Percentiles rank a stretch among this genome's conserved stretches.
These are phyloP conservation scores for Solanum pimpinellifolium DNA, from an alignment of 257 asterid species.

Conservation along the genomic window DNA sequence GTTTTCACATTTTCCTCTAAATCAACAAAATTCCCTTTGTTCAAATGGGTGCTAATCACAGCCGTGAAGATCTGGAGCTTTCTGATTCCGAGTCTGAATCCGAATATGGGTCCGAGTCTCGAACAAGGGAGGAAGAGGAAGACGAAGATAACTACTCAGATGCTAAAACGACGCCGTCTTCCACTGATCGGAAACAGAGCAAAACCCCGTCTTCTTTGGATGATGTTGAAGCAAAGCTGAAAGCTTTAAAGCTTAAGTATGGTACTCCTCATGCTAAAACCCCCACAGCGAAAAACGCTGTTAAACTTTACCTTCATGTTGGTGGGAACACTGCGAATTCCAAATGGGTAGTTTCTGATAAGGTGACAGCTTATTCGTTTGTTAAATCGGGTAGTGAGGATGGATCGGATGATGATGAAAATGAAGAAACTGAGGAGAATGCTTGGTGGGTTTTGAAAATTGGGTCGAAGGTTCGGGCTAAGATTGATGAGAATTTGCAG, in stretches of 20 bases:
- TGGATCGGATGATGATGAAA: conserved; percentile 37
- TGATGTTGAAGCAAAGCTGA: conserved; percentile 66
- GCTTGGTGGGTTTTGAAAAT: conserved; percentile 57
- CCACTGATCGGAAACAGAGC: conserved; percentile 24
- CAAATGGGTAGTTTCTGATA: conserved; percentile 67
- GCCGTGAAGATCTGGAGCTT: conserved; percentile 62
- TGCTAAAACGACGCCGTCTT: conserved; percentile 46
- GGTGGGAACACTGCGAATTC: conserved; percentile 48
- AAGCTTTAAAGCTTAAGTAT: conserved; percentile 81
- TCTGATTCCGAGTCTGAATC: conserved; percentile 68
- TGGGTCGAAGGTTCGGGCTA: conserved; percentile 56
- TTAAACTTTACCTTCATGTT: conserved; percentile 51
- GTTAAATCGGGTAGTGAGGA: conserved; percentile 26
- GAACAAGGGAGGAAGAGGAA: conserved; percentile 14
- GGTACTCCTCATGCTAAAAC: background rate
- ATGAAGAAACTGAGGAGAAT: conserved; percentile 23
- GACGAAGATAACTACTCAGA: conserved; percentile 29
- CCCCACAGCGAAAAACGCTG: conserved; percentile 37
- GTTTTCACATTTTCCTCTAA: background rate
- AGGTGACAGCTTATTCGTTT: conserved; percentile 35
- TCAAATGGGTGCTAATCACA: conserved; percentile 76
- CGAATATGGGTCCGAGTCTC: conserved; percentile 33
- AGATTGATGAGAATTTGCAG: conserved; percentile 51
- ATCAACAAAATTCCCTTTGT: background rate
- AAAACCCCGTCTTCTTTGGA: conserved; percentile 64